Percentiles rank a stretch among this genome's conserved stretches.
These are phyloP conservation scores for Cucumis cinereus DNA, from an alignment of 306 rosid species.

Conservation along the genomic window DNA sequence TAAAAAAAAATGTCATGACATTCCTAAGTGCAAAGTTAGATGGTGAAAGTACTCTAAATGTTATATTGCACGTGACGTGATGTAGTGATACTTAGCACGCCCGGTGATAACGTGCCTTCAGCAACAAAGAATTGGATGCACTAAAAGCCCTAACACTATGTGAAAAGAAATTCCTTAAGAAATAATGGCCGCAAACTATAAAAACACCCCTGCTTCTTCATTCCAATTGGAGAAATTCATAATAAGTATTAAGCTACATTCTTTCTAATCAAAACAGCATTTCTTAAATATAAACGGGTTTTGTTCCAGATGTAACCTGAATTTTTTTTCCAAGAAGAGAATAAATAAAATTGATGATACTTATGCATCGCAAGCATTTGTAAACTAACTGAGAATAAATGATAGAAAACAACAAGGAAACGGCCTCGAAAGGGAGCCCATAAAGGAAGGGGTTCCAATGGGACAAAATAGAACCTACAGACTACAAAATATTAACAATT, in stretches of 20 bases:
- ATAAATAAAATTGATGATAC: no score
- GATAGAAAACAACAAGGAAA: no score
- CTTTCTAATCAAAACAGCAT: not conserved
- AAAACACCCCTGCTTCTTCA: not conserved
- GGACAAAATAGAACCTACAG: no score
- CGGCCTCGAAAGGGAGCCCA: no score
- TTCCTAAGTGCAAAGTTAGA: not conserved
- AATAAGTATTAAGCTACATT: not conserved
- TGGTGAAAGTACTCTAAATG: not conserved
- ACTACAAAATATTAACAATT: not conserved
- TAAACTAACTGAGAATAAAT: no score
- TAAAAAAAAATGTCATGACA: not conserved
- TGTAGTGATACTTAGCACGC: not conserved
- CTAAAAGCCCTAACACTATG: not conserved
- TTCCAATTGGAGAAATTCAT: not conserved
- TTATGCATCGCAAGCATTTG: no score
- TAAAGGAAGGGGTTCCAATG: no score
- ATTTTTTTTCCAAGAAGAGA: no score
- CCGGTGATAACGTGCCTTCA: not conserved
- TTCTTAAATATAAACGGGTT: not conserved
- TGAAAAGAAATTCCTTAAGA: not conserved
- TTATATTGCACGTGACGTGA: not conserved
- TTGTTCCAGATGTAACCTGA: not conserved
- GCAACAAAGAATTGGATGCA: conserved; percentile 1
- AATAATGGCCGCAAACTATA: not conserved